phyloP scores from a whole-genome alignment of 202 grass and related monocot genomes.

The Alloteropsis angusta region DNA sequence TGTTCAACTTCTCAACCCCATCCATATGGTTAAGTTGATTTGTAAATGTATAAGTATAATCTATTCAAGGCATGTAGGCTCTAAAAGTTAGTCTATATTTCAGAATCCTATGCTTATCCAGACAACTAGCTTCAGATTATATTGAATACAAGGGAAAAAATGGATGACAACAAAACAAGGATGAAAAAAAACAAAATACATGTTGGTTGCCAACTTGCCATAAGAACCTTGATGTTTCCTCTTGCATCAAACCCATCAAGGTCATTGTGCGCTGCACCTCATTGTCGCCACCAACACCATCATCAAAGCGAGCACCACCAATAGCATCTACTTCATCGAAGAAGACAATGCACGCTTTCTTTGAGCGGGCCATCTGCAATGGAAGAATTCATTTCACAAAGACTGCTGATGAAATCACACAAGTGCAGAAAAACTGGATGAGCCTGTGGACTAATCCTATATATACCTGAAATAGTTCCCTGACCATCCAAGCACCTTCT shows the following conservation, averaged over 20 bases:
- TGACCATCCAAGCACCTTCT: slow-evolving; percentile 84
- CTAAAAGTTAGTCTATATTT: neutral
- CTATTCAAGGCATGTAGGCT: neutral
- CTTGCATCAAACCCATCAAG: slow-evolving; percentile 94
- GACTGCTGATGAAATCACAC: neutral
- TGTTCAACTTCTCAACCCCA: neutral
- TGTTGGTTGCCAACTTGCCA: slow-evolving; percentile 98
- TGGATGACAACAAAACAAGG: neutral
- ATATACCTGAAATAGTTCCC: slow-evolving; percentile 85
- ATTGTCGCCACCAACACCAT: slow-evolving; percentile 89
- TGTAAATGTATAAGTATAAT: neutral
- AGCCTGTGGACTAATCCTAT: neutral
- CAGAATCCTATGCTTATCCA: neutral
- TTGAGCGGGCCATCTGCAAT: slow-evolving; percentile 80
- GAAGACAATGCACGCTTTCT: slow-evolving; percentile 96
- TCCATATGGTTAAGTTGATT: neutral
- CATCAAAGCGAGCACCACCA: slow-evolving; percentile 96
- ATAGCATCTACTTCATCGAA: slow-evolving; percentile 98
- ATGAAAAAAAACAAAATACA: slow-evolving; percentile 31
- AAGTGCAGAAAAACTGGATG: neutral
- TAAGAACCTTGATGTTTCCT: slow-evolving; percentile 97
- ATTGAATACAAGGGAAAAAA: neutral
- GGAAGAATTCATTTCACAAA: slow-evolving; percentile 12
- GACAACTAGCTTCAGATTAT: slow-evolving; percentile 1
- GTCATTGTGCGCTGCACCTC: slow-evolving; percentile 96